Evolutionary conservation across 495 filamentous ascomycete species (phyloP), one percentile per base, ranked within the genome.

Genomic region (Aspergillus incahuasiensis): DNA sequence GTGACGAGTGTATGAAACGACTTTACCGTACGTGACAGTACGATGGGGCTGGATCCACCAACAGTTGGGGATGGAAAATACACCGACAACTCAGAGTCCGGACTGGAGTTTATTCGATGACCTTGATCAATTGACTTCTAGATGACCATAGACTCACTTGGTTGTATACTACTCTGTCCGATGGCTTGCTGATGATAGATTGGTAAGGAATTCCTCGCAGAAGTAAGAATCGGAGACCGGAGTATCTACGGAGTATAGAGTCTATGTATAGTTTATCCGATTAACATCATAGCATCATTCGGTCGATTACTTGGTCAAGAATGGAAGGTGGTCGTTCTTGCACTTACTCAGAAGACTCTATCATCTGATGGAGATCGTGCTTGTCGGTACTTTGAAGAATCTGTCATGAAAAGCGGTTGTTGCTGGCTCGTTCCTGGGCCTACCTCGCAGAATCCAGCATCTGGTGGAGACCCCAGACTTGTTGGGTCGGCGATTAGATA

Each of bases 361-460:
- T 52, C 48, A 52, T 52, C 18, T 15, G 39, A 42, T 22, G 34
- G 22, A 28, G 49, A 43, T 52, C 49, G 24, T 52, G 43, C 49
- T 52, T 52, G 49, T 42, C 16, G 7, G 24, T 52, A 52, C 49
- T 22, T 16, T 43, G 49, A 52, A 52, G 49, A 52, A 42, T 52
- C 49, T 43, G 39, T 52, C 49, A 41, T 42, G 49, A 43, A 39
- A 22, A 20, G n/a, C 15, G 48, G 43, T 46, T 13, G 42, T 39
- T 42, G 52, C 25, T 42, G 52, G n/a, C 42, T 49, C 54, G 54
- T 44, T 50, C 54, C 39, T 44, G 46, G 46, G 24, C 54, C 38
- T 56, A 56, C 54, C 39, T 50, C 54, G 54, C 48, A 56, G 46
- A 56, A 50, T 56, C 54, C 39, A 56, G 48, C 54, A 56, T 56